Percentiles rank a stretch among this genome's conserved stretches.
These are phyloP conservation scores for Daedaleopsis sinensis DNA, from an alignment of 768 basidiomycete species.

Conservation along the genomic window DNA sequence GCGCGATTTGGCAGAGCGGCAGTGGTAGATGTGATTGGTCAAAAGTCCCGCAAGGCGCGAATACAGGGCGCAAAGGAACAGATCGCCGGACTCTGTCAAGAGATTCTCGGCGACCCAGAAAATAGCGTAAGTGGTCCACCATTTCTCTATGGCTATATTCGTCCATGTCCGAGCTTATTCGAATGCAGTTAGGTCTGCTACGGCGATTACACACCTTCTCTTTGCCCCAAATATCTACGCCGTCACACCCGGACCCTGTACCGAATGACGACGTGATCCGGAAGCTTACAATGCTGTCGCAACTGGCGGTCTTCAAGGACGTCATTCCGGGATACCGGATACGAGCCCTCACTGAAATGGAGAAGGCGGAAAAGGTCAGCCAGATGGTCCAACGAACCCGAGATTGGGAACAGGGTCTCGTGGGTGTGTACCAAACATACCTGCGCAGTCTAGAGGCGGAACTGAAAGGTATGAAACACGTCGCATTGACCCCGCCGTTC, in stretches of 20 bases:
- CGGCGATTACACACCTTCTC: slow-evolving; percentile 89
- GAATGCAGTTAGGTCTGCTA: slow-evolving; percentile 76
- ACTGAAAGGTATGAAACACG: slow-evolving; percentile 67
- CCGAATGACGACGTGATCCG: slow-evolving; percentile 82
- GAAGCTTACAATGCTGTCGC: slow-evolving; percentile 86
- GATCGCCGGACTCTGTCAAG: slow-evolving; percentile 91
- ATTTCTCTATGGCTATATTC: slow-evolving; percentile 1
- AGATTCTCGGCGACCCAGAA: slow-evolving; percentile 93
- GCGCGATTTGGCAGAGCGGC: slow-evolving; percentile 87
- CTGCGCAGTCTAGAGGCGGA: slow-evolving; percentile 84
- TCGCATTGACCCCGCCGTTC: neutral
- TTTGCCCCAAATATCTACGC: slow-evolving; percentile 70
- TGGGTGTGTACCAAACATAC: slow-evolving; percentile 86
- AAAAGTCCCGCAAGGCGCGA: slow-evolving; percentile 63
- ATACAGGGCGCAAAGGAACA: slow-evolving; percentile 89
- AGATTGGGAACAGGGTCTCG: slow-evolving; percentile 95
- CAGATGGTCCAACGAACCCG: slow-evolving; percentile 89
- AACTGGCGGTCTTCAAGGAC: slow-evolving; percentile 94
- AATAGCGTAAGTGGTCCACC: slow-evolving; percentile 70
- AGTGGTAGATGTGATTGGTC: slow-evolving; percentile 70
- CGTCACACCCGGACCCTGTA: slow-evolving; percentile 69
- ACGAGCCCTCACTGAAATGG: slow-evolving; percentile 85
- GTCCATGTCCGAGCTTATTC: slow-evolving; percentile 10
- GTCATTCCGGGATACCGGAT: slow-evolving; percentile 96
- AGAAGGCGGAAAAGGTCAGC: slow-evolving; percentile 91